These are phyloP conservation scores for Aspergillus uvarum DNA, from an alignment of 2,329 filamentous ascomycete species.

Conservation along the genomic window DNA sequence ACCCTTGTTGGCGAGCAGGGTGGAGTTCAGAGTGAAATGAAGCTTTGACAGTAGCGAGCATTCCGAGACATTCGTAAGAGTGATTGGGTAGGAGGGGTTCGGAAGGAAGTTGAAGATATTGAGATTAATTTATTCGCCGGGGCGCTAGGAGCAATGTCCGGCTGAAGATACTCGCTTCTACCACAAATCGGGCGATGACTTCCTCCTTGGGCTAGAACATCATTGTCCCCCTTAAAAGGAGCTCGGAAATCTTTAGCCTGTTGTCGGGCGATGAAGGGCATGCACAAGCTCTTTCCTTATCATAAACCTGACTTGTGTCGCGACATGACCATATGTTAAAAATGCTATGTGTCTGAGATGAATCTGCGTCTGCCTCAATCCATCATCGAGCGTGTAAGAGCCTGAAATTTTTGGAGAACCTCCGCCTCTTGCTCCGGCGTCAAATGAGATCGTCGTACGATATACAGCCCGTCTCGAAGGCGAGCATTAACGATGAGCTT, in stretches of 20 bases:
- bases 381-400: slow-evolving; percentile 1
- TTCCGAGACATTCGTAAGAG: background rate
- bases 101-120: background rate
- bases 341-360: too few species aligned
- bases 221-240: background rate
- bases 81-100: background rate
- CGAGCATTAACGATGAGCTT: slow-evolving; percentile 25
- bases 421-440: background rate
- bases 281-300: too few species aligned
- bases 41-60: background rate
- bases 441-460: background rate
- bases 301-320: too few species aligned
- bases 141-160: background rate
- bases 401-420: slow-evolving; percentile 11
- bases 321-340: too few species aligned
- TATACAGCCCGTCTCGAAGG: slow-evolving; percentile 19
- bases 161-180: background rate
- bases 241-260: background rate
- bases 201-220: background rate
- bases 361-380: background rate
- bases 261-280: too few species aligned
- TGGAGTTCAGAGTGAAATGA: slow-evolving; percentile 1
- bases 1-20: background rate
- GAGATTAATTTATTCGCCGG: background rate
- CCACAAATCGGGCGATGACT: background rate